Percentiles rank a stretch among this genome's conserved stretches.
Conservation (phyloP, 352 stramenopile genomes). For the Phytophthora vignae region DNA sequence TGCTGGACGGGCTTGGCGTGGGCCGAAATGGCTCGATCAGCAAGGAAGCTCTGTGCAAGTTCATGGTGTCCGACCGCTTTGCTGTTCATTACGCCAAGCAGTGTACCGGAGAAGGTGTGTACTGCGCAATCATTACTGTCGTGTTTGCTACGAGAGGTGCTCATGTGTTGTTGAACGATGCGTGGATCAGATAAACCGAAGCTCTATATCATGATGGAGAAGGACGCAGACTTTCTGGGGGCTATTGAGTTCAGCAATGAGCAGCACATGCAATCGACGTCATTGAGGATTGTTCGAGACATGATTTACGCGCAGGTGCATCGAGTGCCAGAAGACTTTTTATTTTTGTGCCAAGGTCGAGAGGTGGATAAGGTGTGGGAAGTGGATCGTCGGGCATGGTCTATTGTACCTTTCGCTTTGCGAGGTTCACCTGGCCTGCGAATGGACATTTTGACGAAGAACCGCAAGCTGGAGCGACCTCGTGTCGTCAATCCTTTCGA, state of each 20-base stretch:
- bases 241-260: constrained; percentile 65
- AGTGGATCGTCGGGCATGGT: constrained; percentile 61
- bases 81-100: constrained; percentile 73
- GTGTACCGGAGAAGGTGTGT: constrained; percentile 60
- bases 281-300: constrained; percentile 56
- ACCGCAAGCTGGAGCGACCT: constrained; percentile 50
- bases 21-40: constrained; percentile 31
- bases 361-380: constrained; percentile 64
- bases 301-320: constrained; percentile 55
- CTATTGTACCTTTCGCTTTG: constrained; percentile 66
- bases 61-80: constrained; percentile 59
- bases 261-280: constrained; percentile 59
- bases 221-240: constrained; percentile 65
- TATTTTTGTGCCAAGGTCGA: constrained; percentile 62
- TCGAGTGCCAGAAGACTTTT: constrained; percentile 51
- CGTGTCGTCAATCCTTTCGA: constrained; percentile 49
- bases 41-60: constrained; percentile 53
- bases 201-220: constrained; percentile 71
- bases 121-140: background rate
- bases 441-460: constrained; percentile 39
- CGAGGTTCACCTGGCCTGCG: constrained; percentile 61
- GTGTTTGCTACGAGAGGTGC: background rate
- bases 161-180: background rate
- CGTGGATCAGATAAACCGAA: constrained; percentile 54
- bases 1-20: constrained; percentile 46